Conservation (phyloP, 2,329 filamentous ascomycete species). For the Penicillium verrucosum region DNA sequence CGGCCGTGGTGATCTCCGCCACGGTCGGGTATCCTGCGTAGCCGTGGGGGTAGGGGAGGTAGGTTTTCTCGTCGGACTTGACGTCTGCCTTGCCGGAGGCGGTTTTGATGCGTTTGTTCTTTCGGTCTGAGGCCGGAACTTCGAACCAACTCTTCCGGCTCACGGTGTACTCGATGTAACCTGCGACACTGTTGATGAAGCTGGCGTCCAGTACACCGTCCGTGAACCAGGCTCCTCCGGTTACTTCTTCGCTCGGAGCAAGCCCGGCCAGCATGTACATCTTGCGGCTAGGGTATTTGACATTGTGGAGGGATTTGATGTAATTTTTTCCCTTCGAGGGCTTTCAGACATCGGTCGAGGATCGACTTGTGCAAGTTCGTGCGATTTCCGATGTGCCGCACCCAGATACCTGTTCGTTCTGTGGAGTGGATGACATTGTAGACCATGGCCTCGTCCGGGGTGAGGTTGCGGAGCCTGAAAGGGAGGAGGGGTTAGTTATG, state of each 20-base stretch:
- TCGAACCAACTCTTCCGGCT: conserved; percentile 69
- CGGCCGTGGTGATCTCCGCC: conserved; percentile 69
- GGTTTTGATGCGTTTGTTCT: conserved; percentile 43
- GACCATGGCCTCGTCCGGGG: conserved; percentile 73
- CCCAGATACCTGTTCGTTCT: conserved; percentile 85
- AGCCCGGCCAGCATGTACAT: conserved; percentile 92
- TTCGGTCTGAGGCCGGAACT: conserved; percentile 38
- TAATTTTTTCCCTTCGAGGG: conserved; percentile 74
- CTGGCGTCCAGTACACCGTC: conserved; percentile 85
- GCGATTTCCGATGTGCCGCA: conserved; percentile 73
- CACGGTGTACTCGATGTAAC: conserved; percentile 70
- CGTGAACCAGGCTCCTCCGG: conserved; percentile 91
- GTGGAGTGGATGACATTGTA: conserved; percentile 87
- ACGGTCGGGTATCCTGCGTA: conserved; percentile 80
- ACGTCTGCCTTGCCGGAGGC: conserved; percentile 32
- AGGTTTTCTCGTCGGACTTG: conserved; percentile 34
- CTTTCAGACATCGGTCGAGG: conserved; percentile 77
- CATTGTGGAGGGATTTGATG: conserved; percentile 85
- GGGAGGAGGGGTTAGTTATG: conserved; percentile 9
- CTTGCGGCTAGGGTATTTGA: conserved; percentile 85
- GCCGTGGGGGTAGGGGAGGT: conserved; percentile 57
- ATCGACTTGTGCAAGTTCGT: conserved; percentile 81
- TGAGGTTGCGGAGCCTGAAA: conserved; percentile 45
- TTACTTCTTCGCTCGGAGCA: conserved; percentile 81
- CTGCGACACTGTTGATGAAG: conserved; percentile 75